phyloP scores from a whole-genome alignment of 257 asterid genomes.

The Phtheirospermum japonicum region DNA sequence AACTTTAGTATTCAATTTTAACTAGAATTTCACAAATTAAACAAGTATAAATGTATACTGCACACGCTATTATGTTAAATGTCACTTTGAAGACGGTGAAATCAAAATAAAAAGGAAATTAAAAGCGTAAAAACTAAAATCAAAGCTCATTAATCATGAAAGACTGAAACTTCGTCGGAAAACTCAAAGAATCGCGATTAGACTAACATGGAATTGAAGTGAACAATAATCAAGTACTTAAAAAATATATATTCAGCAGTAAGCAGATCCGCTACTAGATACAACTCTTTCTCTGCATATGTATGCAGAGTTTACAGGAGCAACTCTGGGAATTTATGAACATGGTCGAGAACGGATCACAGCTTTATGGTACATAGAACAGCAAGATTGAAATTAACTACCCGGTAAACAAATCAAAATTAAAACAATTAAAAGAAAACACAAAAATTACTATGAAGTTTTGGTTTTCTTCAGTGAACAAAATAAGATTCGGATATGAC shows the following conservation, averaged over 20 bases:
- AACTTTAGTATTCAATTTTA: no score
- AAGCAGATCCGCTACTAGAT: no score
- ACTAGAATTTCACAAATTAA: no score
- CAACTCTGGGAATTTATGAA: background rate
- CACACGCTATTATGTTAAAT: no score
- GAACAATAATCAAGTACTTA: background rate
- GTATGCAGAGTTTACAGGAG: background rate
- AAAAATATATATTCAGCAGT: constrained; percentile 12
- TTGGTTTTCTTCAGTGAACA: background rate
- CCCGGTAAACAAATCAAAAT: no score
- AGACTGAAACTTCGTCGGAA: background rate
- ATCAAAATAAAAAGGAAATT: no score
- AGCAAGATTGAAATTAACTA: background rate
- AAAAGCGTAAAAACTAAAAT: background rate
- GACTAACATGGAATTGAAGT: constrained; percentile 7
- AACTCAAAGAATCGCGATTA: background rate
- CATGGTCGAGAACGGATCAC: constrained; percentile 12
- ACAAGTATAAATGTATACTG: no score
- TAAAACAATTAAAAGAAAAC: background rate
- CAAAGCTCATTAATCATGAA: background rate
- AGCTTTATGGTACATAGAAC: background rate
- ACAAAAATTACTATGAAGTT: background rate
- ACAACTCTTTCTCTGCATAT: no score
- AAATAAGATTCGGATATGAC: constrained; percentile 5
- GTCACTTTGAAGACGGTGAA: no score